Evolutionary conservation across 164 flowering plant genomes (phyloP).

Genomic region (Cinnamomum micranthum): DNA sequence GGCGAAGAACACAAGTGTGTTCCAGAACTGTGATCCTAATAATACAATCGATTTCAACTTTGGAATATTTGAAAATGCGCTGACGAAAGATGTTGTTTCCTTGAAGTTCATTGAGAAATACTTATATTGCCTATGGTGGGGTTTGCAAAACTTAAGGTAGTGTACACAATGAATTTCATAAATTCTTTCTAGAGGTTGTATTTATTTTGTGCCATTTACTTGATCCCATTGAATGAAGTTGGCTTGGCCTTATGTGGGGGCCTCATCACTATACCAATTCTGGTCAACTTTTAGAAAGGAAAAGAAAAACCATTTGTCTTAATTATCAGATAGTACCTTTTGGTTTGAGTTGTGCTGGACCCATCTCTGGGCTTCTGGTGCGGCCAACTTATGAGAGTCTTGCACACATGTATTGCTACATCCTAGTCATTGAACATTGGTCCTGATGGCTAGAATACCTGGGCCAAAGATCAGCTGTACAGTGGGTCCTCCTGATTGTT

Average conservation of each 20-base stretch:
- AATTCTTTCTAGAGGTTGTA: not conserved
- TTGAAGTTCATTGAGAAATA: conserved; percentile 58
- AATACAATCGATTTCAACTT: conserved; percentile 37
- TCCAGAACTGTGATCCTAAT: conserved; percentile 53
- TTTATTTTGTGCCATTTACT: too few relatives aligned
- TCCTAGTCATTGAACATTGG: not conserved
- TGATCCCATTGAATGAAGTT: too few relatives aligned
- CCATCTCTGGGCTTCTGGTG: not conserved
- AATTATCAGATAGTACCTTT: not conserved
- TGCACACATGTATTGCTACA: not conserved
- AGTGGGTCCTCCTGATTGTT: too few relatives aligned
- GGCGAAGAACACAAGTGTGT: conserved; percentile 58
- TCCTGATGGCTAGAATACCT: not conserved
- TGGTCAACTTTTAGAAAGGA: not conserved
- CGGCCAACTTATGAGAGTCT: not conserved
- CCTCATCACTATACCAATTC: too few relatives aligned
- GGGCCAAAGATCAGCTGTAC: not conserved
- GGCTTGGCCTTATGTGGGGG: too few relatives aligned
- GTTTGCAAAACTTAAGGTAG: conserved; percentile 89
- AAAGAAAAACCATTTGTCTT: not conserved
- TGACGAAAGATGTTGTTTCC: conserved; percentile 57
- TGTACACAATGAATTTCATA: not conserved
- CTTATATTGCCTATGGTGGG: conserved; percentile 97
- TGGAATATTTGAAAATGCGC: conserved; percentile 74
- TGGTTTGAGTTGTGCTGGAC: not conserved